These are phyloP conservation scores for Sutorius eximius DNA, from an alignment of 1,284 basidiomycete genomes.

Conservation along the genomic window DNA sequence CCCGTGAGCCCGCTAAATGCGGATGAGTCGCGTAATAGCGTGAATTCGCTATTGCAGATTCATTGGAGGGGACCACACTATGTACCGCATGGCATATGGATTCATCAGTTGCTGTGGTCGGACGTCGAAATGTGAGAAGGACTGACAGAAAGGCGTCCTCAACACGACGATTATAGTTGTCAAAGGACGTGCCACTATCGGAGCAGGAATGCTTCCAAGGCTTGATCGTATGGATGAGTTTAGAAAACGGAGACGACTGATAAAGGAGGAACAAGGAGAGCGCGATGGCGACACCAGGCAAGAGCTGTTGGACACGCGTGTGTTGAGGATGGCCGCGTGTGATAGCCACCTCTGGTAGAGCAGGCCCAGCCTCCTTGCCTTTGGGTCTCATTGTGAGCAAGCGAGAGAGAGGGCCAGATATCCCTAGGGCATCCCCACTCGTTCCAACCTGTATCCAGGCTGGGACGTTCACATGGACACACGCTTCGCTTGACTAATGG, in stretches of 20 bases:
- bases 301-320: slow-evolving; percentile 3
- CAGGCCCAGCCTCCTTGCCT: neutral
- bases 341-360: slow-evolving; percentile 13
- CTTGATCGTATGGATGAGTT: slow-evolving; percentile 4
- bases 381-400: slow-evolving; percentile 17
- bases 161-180: slow-evolving; percentile 17
- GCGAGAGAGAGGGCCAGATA: neutral
- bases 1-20: slow-evolving; percentile 68
- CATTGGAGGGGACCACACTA: slow-evolving; percentile 26
- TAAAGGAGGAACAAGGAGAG: slow-evolving; percentile 18
- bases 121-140: neutral
- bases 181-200: slow-evolving; percentile 2
- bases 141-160: slow-evolving; percentile 31
- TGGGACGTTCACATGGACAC: slow-evolving; percentile 9
- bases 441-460: neutral
- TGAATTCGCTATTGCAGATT: slow-evolving; percentile 41
- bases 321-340: neutral
- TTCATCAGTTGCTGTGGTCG: slow-evolving; percentile 3
- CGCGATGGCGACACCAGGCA: slow-evolving; percentile 3
- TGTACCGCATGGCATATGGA: neutral
- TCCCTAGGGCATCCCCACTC: neutral
- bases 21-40: slow-evolving; percentile 64
- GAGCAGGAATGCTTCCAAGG: slow-evolving; percentile 9
- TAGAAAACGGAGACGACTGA: neutral
- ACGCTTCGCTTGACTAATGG: neutral